A percentile compares a stretch with the other conserved stretches of the same genome.
Conservation (phyloP, 257 asterid genomes). For the Ilex aquifolium region DNA sequence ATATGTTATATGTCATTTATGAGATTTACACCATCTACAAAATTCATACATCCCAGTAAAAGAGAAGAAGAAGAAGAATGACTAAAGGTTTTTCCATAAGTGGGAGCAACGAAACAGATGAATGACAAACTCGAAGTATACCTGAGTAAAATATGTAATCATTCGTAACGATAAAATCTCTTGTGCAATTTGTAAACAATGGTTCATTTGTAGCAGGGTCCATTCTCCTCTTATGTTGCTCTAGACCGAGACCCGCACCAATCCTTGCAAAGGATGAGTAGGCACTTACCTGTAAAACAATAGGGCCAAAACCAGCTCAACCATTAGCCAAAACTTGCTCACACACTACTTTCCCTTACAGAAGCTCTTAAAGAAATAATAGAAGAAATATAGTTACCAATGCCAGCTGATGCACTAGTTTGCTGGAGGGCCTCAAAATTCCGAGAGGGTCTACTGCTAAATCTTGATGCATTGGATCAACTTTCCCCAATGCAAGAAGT, state of each 20-base stretch:
- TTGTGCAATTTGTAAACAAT: slow-evolving; percentile 74
- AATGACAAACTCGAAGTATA: slow-evolving; percentile 12
- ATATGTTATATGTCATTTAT: no score
- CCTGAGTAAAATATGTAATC: slow-evolving; percentile 98
- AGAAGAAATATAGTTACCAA: slow-evolving; percentile 38
- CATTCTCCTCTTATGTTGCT: slow-evolving; percentile 75
- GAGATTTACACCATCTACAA: not conserved
- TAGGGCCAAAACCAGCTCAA: not conserved
- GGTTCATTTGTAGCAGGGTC: slow-evolving; percentile 89
- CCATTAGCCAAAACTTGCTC: not conserved
- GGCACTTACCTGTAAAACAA: slow-evolving; percentile 77
- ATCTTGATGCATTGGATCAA: slow-evolving; percentile 86
- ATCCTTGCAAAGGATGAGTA: slow-evolving; percentile 89
- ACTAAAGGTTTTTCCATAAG: no score
- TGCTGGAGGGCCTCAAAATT: slow-evolving; percentile 64
- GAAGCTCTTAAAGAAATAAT: not conserved
- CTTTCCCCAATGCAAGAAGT: slow-evolving; percentile 97
- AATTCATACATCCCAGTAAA: not conserved
- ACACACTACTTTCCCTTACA: not conserved
- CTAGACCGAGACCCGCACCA: slow-evolving; percentile 60
- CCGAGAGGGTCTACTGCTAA: slow-evolving; percentile 79
- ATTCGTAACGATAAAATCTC: slow-evolving; percentile 87
- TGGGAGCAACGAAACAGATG: no score
- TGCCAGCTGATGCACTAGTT: slow-evolving; percentile 80
- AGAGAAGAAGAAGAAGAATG: not conserved